phyloP scores from a whole-genome alignment of 2,329 filamentous ascomycete species.

The Beauveria sp. region DNA sequence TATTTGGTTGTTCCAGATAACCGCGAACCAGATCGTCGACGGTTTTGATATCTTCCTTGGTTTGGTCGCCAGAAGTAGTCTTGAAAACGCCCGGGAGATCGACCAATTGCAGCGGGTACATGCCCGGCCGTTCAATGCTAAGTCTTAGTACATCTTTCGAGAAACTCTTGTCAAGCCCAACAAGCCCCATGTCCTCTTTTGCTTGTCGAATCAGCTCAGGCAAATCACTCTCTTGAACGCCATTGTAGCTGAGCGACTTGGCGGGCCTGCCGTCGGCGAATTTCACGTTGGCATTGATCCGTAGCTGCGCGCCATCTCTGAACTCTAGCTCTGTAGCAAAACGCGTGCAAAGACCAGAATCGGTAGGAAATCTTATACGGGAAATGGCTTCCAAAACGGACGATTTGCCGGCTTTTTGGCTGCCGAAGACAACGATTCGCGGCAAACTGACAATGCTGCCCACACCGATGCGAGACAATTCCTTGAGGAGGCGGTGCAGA shows the following conservation, averaged over 20 bases:
- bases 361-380: constrained; percentile 39
- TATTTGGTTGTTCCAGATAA: constrained; percentile 45
- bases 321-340: constrained; percentile 47
- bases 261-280: constrained; percentile 18
- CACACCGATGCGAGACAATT: background rate
- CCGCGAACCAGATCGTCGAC: constrained; percentile 27
- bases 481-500: background rate
- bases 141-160: constrained; percentile 33
- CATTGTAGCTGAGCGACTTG: constrained; percentile 24
- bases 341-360: constrained; percentile 37
- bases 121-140: constrained; percentile 30
- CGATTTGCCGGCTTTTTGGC: constrained; percentile 80
- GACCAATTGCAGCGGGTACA: constrained; percentile 38
- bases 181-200: constrained; percentile 36
- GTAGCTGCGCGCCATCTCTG: constrained; percentile 25
- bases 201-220: constrained; percentile 39
- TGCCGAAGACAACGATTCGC: constrained; percentile 77
- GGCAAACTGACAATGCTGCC: constrained; percentile 4
- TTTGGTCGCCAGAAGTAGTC: constrained; percentile 20
- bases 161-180: constrained; percentile 22
- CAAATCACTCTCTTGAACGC: constrained; percentile 30
- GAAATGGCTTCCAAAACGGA: constrained; percentile 66
- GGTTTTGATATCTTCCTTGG: constrained; percentile 17
- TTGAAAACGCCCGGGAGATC: constrained; percentile 39
- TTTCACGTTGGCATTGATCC: constrained; percentile 32